Percentiles rank a stretch among this genome's conserved stretches.
Conservation (phyloP, 495 filamentous ascomycete genomes). For the Aspergillus avenaceus region DNA sequence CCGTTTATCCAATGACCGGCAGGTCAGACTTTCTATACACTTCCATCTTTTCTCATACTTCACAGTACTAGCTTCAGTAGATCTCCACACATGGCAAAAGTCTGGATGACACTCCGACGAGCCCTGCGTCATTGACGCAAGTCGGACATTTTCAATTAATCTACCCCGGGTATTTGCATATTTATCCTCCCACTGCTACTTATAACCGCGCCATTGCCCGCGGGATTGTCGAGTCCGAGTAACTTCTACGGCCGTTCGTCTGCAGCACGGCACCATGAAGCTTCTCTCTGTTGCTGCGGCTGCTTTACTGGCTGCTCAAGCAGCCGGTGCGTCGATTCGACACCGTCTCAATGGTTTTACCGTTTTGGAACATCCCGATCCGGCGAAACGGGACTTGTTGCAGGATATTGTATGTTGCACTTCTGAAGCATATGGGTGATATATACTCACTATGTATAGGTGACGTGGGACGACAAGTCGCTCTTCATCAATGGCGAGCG, state of each 20-base stretch:
- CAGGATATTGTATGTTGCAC: constrained; percentile 35
- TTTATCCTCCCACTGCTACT: neutral
- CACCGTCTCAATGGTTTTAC: constrained; percentile 34
- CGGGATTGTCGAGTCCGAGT: neutral
- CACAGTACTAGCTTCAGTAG: neutral
- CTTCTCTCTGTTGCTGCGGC: constrained; percentile 26
- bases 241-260: constrained; percentile 1
- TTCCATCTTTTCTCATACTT: constrained; percentile 7
- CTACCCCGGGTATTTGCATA: neutral
- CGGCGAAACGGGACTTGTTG: constrained; percentile 28
- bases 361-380: constrained; percentile 35
- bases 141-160: neutral
- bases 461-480: constrained; percentile 75
- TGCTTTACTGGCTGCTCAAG: constrained; percentile 33
- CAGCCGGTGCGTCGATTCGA: constrained; percentile 31
- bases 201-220: neutral
- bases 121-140: neutral
- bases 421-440: neutral
- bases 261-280: constrained; percentile 25
- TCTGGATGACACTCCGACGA: neutral
- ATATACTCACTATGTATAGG: constrained; percentile 28
- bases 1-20: too few relatives aligned
- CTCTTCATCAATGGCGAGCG: constrained; percentile 68
- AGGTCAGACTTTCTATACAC: neutral
- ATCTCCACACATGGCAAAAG: constrained; percentile 2